Evolutionary conservation across 176 grass and related monocot species (phyloP), one percentile per base, ranked within the genome.

Genomic region (Pontederia paniculata): DNA sequence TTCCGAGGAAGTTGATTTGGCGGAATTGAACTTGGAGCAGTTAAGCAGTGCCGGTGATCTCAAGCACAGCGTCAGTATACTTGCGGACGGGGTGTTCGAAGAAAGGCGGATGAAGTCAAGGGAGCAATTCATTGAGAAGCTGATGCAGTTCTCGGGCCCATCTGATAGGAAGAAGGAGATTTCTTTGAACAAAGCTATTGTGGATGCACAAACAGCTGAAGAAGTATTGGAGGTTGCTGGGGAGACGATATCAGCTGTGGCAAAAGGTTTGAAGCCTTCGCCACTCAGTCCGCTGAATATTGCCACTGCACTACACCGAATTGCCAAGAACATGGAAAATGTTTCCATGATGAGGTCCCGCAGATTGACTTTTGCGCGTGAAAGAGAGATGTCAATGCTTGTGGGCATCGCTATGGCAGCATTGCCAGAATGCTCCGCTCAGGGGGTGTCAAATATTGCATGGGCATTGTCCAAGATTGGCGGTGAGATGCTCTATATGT

Each of bases 401-500:
- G 82, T 96, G 17, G 85, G 91, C 25, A 76, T 96, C 42, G 82
- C 82, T 7, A 96, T 89, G 91, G 53, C 62, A 2, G 80, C 82
- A 62, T 79, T 96, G 64, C 91, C 85, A 0, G 77, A 83, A 23
- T 96, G 91, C 75, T 86, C 71, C 1, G 70, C 79, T 0, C 91
- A 96, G 70, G 91, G 91, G 9, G 45, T 96, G 12, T 86, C 91
- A 13, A 96, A 87, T 67, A 96, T 96, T 21, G 69, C 82, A n/a
- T 96, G 91, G 91, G 85, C 91, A 9, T 58, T 96, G 75, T 96
- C 91, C 41, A 96, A 96, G 75, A 80, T 96, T 25, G 91, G 91
- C 1, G 70, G 91, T 2, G 91, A 87, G 37, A 45, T 96, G 31
- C 80, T 96, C 10, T 96, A 86, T 74, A 53, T 72, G 17, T 69